A percentile compares a stretch with the other conserved stretches of the same genome.
Evolutionary conservation across 129 eudicot genomes (phyloP).

Genomic region (Chrysanthemum seticuspe): DNA sequence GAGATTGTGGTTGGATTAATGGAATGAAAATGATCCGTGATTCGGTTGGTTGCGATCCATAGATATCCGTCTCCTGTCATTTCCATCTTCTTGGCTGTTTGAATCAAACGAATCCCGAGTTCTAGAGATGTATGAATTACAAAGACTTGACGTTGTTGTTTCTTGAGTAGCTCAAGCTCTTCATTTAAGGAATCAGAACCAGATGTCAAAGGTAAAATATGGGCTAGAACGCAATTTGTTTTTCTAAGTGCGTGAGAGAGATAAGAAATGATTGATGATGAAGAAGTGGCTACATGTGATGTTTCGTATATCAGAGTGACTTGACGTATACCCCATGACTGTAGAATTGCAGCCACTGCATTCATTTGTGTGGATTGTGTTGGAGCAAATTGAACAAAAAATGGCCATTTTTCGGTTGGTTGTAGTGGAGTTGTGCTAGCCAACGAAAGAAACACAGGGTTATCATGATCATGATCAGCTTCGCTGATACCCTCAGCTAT

Average conservation of each 20-base stretch:
- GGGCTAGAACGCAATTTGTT: conserved; percentile 20
- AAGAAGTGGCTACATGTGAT: conserved; percentile 11
- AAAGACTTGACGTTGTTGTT: conserved; percentile 39
- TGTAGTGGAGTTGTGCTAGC: too few species aligned
- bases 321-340: conserved; percentile 35
- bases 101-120: conserved; percentile 36
- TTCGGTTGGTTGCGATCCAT: conserved; percentile 45
- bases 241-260: conserved; percentile 31
- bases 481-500: too few species aligned
- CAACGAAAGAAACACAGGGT: too few species aligned
- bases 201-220: conserved; percentile 33
- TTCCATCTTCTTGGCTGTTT: conserved; percentile 34
- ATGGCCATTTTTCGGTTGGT: too few species aligned
- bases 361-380: conserved; percentile 40
- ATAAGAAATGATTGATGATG: conserved; percentile 21
- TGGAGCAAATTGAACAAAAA: conserved; percentile 16
- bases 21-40: conserved; percentile 38
- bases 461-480: too few species aligned
- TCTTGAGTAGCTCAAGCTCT: conserved; percentile 39
- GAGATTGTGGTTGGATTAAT: conserved; percentile 22
- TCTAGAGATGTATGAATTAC: conserved; percentile 41
- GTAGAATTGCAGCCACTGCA: conserved; percentile 40
- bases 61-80: conserved; percentile 58
- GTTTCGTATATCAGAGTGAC: conserved; percentile 35
- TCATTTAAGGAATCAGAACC: conserved; percentile 12